Base-by-base conservation (phyloP, 148 eudicot species). In the Vaccinium macrocarpon region DNA sequence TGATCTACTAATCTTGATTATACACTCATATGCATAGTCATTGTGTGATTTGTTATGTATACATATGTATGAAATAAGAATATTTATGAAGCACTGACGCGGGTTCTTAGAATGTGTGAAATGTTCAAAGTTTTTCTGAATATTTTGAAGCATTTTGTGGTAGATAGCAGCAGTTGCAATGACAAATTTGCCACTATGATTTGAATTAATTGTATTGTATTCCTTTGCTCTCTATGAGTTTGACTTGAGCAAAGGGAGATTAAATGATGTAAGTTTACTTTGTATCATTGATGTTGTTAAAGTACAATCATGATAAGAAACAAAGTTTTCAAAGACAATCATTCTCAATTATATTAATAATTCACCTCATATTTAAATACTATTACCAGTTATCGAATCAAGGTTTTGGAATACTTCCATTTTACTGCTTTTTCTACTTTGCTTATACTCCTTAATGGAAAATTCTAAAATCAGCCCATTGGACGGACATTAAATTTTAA, bases 211-310 rank as follows among this genome's bases (percentile, higher is more conserved):
- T 11, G 6, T 25, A 66, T 7, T 2, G 55, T 32, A 74, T 76
- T 48, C 25, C 11, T 50, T 6, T 82, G 78, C 21, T 57, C 70
- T 62, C 7, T 55, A 21, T 48, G 18, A 9, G 46, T 84, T 85
- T 80, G 86, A 85, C 83, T 85, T 85, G 0, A 57, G 70, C 15
- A 16, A 70, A 59, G 86, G 35, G 19, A 35, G 19, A 35, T 48
- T n/a, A 49, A 80, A 80, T 81, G 83, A 85, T 80, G 64, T 56
- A 21, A 75, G 51, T 1, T 80, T 1, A 85, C 80, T 85, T 85
- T 85, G 5, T 57, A 80, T 85, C 61, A 85, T 85, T 80, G 52
- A 49, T 73, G 83, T 57, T 80, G 78, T 70, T 72, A 80, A 68
- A 84, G 78, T 29, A 38, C 15, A 42, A 19, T 32, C 79, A 29